Conservation (phyloP, 2,329 filamentous ascomycete species). For the Penicillium sp. region DNA sequence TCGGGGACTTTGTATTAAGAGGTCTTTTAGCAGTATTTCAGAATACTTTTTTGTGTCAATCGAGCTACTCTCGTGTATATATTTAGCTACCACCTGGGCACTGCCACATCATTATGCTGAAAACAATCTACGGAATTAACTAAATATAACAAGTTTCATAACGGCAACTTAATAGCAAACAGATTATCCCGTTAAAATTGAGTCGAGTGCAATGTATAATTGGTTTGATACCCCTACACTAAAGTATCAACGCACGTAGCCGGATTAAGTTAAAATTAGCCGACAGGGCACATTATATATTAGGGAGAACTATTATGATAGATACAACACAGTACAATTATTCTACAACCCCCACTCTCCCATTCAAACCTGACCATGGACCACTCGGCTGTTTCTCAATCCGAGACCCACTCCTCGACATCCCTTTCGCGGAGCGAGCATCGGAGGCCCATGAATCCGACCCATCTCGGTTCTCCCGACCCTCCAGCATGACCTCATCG, state of each 20-base stretch:
- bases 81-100: too few species aligned
- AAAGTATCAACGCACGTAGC: background rate
- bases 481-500: conserved; percentile 20
- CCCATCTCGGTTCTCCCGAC: conserved; percentile 19
- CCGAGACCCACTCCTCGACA: conserved; percentile 20
- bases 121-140: too few species aligned
- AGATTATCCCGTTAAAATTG: background rate
- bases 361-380: conserved; percentile 41
- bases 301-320: background rate
- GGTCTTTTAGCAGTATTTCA: too few species aligned
- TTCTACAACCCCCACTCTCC: conserved; percentile 30
- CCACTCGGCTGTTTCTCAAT: conserved; percentile 31
- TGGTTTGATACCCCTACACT: background rate
- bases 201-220: background rate
- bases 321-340: conserved; percentile 1
- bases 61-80: too few species aligned
- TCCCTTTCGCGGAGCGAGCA: conserved; percentile 26
- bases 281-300: background rate
- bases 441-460: conserved; percentile 37
- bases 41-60: too few species aligned
- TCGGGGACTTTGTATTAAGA: too few species aligned
- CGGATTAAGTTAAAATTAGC: background rate
- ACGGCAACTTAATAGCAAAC: background rate
- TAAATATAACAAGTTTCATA: background rate
- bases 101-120: too few species aligned